Percentiles rank a stretch among this genome's conserved stretches.
Evolutionary conservation across 805 yeast species (phyloP).

Genomic region (Ogataea polymorpha): DNA sequence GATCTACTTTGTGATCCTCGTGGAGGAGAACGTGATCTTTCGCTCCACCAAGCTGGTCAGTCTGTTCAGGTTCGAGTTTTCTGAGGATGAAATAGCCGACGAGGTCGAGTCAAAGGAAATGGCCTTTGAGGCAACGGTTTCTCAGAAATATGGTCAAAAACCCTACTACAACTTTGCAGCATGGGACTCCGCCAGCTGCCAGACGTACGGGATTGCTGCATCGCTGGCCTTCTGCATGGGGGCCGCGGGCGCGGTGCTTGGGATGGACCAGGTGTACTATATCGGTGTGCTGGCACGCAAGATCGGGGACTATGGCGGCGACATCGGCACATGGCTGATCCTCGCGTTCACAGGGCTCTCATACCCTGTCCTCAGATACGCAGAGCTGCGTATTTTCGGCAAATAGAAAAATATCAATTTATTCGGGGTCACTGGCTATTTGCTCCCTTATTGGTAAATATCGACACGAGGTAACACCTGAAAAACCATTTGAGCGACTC

Average conservation of each 20-base stretch:
- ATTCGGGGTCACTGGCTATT: background rate
- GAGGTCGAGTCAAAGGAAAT: background rate
- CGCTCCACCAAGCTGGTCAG: slow-evolving; percentile 45
- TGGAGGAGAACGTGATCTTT: slow-evolving; percentile 73
- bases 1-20: slow-evolving; percentile 66
- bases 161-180: slow-evolving; percentile 66
- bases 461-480: slow-evolving; percentile 18
- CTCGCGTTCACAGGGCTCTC: slow-evolving; percentile 65
- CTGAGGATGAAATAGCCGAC: background rate
- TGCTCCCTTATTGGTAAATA: slow-evolving; percentile 12
- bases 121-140: background rate
- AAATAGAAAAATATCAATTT: slow-evolving; percentile 13
- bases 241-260: slow-evolving; percentile 77
- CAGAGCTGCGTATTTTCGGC: slow-evolving; percentile 58
- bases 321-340: slow-evolving; percentile 76
- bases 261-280: slow-evolving; percentile 87
- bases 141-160: slow-evolving; percentile 5
- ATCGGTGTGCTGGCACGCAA: slow-evolving; percentile 67
- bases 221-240: slow-evolving; percentile 63
- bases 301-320: slow-evolving; percentile 71
- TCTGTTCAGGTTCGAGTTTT: slow-evolving; percentile 43
- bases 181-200: slow-evolving; percentile 61
- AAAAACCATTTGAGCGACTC: slow-evolving; percentile 23
- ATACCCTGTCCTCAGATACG: slow-evolving; percentile 64
- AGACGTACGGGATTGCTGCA: slow-evolving; percentile 75